These are phyloP conservation scores for Mycena capillaripes DNA, from an alignment of 768 basidiomycete genomes.

Conservation along the genomic window DNA sequence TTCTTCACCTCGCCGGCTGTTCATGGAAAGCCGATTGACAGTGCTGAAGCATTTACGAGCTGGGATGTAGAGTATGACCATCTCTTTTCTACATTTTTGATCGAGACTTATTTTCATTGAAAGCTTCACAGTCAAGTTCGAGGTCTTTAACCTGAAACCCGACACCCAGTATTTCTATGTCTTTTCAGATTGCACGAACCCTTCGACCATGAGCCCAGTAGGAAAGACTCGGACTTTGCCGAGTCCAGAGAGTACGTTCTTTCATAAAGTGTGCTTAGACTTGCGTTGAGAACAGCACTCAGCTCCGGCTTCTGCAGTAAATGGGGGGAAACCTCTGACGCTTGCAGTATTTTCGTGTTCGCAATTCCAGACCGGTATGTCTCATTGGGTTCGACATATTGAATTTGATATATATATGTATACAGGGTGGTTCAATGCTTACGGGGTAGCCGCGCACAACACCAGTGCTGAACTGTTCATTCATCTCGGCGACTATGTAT, in stretches of 20 bases:
- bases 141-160: conserved; percentile 62
- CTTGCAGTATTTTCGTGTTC: conserved; percentile 75
- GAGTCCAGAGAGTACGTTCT: conserved; percentile 55
- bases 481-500: conserved; percentile 62
- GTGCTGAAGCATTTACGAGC: conserved; percentile 66
- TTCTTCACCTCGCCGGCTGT: conserved; percentile 54
- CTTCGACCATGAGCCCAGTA: conserved; percentile 57
- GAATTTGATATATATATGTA: not conserved
- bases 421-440: conserved; percentile 75
- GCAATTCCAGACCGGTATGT: conserved; percentile 62
- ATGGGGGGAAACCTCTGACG: conserved; percentile 65
- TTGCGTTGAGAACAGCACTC: not conserved
- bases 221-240: conserved; percentile 68
- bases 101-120: not conserved
- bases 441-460: conserved; percentile 67
- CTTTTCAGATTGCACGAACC: conserved; percentile 68
- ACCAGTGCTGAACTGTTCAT: conserved; percentile 67
- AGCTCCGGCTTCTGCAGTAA: conserved; percentile 63
- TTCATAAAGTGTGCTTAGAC: not conserved
- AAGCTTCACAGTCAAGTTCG: conserved; percentile 69
- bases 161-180: conserved; percentile 70
- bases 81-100: not conserved
- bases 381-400: not conserved
- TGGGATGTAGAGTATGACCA: conserved; percentile 62
- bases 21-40: conserved; percentile 51